Evolutionary conservation across 371 early-diverging fungal species (phyloP), one percentile per base, ranked within the genome.

Genomic region (Modicella reniformis): DNA sequence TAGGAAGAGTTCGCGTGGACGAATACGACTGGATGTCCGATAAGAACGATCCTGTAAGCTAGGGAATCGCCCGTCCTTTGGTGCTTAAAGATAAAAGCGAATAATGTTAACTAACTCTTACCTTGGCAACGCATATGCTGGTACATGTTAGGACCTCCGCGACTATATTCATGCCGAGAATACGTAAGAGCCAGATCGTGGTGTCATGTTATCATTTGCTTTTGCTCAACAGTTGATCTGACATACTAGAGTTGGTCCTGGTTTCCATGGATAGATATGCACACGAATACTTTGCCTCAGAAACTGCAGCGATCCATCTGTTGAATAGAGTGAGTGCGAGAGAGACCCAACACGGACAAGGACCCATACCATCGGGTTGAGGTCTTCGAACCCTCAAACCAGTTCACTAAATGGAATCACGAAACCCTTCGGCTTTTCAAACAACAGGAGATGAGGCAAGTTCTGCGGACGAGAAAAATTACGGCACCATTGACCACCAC

Each of bases 1-100:
- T 86, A 59, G 88, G 85, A 23, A 64, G 77, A 55, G 63, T 81
- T 9, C 79, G 88, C 19, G 57, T 81, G n/a, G 88, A 87, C 60
- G 73, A 80, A 33, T 89, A 84, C 72, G 84, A 84, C 8, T 89
- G 89, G 89, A 87, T 89, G 86, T 81, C 87, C 50, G 75, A 86
- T 54, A 61, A 81, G 52, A 64, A 85, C 33, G 81, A 86, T 64
- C 82, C 84, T 53, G 89, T 87, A 87, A 48, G 64, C 9, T 37
- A 2, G n/a, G 34, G 25, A 47, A 28, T 23, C 13, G 37, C 37
- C 5, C 5, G 37, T 8, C 12, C 37, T 37, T 37, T 5, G 5
- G 8, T 37, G 37, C 12, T 37, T 12, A 37, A 37, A 37, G 37
- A 37, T 8, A n/a, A 7, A 61, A 15, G 41, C 21, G 9, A 17